Conservation (phyloP, 1,284 basidiomycete species). For the Irpex sp. region DNA sequence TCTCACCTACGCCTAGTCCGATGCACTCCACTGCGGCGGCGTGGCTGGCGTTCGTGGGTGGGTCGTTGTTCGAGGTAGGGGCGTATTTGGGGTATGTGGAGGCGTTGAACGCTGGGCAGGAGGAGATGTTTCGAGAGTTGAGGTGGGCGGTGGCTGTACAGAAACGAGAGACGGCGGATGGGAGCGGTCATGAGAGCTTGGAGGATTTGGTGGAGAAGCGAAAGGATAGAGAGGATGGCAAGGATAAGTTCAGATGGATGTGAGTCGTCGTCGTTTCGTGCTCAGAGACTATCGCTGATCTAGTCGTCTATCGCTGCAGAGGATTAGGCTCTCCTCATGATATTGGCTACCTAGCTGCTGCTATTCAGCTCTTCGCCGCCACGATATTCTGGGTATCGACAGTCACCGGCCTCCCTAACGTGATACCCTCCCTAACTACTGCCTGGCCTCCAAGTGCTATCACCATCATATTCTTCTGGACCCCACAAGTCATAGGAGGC, state of each 20-base stretch:
- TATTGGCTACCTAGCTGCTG: slow-evolving; percentile 49
- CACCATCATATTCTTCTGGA: slow-evolving; percentile 44
- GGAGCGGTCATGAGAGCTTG: slow-evolving; percentile 5
- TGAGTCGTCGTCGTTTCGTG: slow-evolving; percentile 7
- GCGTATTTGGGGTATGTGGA: slow-evolving; percentile 27
- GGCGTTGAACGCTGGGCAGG: slow-evolving; percentile 27
- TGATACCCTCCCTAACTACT: slow-evolving; percentile 32
- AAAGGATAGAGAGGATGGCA: background rate
- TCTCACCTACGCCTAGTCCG: slow-evolving; percentile 30
- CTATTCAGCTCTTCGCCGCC: slow-evolving; percentile 49
- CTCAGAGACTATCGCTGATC: too few species aligned
- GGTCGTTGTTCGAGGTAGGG: slow-evolving; percentile 46
- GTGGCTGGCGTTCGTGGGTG: slow-evolving; percentile 49
- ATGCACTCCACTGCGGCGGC: slow-evolving; percentile 33
- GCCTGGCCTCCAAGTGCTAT: slow-evolving; percentile 22
- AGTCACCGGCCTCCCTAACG: slow-evolving; percentile 47
- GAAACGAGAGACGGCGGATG: background rate
- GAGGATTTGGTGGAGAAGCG: background rate
- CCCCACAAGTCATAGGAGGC: slow-evolving; percentile 55
- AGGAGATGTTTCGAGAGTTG: slow-evolving; percentile 21
- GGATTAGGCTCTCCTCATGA: slow-evolving; percentile 42
- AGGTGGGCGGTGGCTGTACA: background rate
- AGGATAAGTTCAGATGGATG: slow-evolving; percentile 21
- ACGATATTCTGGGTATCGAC: slow-evolving; percentile 57
- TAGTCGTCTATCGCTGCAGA: slow-evolving; percentile 8